Evolutionary conservation across 108 stramenopile species (phyloP).

Genomic region (Pseudonitzschia delicatissima): DNA sequence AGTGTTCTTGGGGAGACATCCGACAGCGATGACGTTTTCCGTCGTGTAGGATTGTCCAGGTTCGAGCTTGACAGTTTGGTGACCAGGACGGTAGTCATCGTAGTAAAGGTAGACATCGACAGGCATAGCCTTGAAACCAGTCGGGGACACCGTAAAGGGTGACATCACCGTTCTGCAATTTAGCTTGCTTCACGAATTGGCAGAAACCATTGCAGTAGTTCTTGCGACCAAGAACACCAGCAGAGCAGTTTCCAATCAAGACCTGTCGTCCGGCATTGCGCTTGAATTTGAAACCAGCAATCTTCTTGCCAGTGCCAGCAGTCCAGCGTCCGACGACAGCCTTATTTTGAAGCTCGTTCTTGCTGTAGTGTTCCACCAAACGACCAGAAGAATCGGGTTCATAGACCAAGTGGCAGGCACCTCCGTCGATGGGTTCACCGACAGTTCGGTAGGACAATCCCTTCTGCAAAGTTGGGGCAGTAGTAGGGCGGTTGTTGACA

Average conservation of each 20-base stretch:
- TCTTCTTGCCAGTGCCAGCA: constrained; percentile 20
- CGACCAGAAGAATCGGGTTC: constrained; percentile 39
- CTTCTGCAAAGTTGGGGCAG: background rate
- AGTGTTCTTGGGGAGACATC: constrained; percentile 23
- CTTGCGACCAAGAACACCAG: constrained; percentile 35
- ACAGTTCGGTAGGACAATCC: background rate
- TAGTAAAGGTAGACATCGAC: constrained; percentile 35
- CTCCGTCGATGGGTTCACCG: constrained; percentile 1
- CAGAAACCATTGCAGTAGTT: constrained; percentile 53
- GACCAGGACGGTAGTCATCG: constrained; percentile 8
- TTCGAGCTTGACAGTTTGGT: constrained; percentile 18
- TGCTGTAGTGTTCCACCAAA: constrained; percentile 36
- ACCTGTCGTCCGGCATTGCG: constrained; percentile 40
- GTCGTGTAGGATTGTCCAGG: background rate
- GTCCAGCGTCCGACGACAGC: constrained; percentile 42
- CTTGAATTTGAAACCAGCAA: constrained; percentile 50
- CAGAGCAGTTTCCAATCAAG: constrained; percentile 38
- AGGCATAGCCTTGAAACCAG: constrained; percentile 18
- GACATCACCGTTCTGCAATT: constrained; percentile 12
- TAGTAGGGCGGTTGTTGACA: background rate
- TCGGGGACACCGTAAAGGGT: constrained; percentile 7
- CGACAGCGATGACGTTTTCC: constrained; percentile 18
- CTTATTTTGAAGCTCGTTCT: constrained; percentile 20
- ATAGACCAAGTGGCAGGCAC: constrained; percentile 31
- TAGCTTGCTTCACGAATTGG: constrained; percentile 37